These are phyloP conservation scores for Diaporthe aspalathi DNA, from an alignment of 2,329 filamentous ascomycete species.

Conservation along the genomic window DNA sequence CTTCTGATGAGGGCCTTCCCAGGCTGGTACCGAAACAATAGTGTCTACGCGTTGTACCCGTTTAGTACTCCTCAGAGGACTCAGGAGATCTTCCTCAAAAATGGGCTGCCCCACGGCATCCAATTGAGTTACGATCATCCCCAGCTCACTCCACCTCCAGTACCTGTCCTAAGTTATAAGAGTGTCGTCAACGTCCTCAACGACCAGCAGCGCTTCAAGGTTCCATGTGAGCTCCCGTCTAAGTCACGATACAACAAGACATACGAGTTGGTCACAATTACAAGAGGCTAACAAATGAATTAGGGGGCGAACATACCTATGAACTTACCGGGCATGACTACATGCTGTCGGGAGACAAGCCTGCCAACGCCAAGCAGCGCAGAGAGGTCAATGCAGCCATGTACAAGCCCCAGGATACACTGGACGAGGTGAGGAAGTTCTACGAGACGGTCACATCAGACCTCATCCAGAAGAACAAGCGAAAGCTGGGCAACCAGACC, in stretches of 20 bases:
- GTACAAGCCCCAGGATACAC: neutral
- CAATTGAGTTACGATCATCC: neutral
- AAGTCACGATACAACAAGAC: accelerated
- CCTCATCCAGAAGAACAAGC: neutral
- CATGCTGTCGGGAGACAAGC: conserved; percentile 5
- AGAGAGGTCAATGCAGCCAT: neutral
- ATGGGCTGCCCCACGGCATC: neutral
- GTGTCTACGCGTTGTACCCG: conserved; percentile 1
- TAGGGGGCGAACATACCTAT: conserved; percentile 3
- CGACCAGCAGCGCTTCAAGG: neutral
- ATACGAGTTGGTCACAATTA: accelerated
- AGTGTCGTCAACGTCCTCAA: neutral
- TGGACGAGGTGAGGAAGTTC: neutral
- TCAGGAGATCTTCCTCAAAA: neutral
- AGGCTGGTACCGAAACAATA: conserved; percentile 14
- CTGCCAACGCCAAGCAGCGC: conserved; percentile 7
- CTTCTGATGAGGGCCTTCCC: conserved; percentile 3
- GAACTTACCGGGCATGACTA: neutral
- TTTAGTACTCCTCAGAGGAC: neutral
- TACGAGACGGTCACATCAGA: neutral
- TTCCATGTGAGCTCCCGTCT: neutral
- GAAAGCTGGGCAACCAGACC: neutral
- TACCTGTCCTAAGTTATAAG: neutral
- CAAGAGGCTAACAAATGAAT: neutral
- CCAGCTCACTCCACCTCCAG: neutral